Conservation (phyloP, 2,329 filamentous ascomycete species). For the Trichoderma asperellum region DNA sequence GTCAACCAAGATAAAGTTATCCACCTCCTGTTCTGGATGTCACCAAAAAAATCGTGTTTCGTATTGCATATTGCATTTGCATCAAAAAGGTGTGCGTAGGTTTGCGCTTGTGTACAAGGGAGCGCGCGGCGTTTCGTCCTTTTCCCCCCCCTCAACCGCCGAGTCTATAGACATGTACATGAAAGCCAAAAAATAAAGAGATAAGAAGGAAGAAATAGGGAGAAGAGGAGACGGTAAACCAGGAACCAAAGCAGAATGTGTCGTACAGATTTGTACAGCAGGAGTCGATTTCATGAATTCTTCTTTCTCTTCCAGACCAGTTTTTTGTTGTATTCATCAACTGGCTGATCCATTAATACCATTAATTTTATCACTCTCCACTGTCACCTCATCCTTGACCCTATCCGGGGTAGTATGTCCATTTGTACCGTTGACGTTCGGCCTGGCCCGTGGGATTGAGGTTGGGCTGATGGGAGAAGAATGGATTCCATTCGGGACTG, state of each 20-base stretch:
- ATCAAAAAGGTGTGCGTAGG: constrained; percentile 16
- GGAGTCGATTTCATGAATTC: constrained; percentile 5
- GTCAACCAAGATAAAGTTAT: constrained; percentile 10
- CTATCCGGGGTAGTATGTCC: constrained; percentile 31
- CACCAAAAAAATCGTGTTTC: constrained; percentile 16
- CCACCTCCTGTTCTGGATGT: neutral
- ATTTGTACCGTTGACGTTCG: constrained; percentile 41
- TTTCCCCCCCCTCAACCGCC: constrained; percentile 5
- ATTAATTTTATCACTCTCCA: constrained; percentile 38
- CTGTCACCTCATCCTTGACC: constrained; percentile 31
- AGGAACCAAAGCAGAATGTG: constrained; percentile 1
- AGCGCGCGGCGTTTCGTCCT: constrained; percentile 8
- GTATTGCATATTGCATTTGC: constrained; percentile 17
- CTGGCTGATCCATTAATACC: constrained; percentile 37
- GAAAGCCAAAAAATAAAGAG: constrained; percentile 6
- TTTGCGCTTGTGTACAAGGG: constrained; percentile 22
- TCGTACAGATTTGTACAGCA: constrained; percentile 21
- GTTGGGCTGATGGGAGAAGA: constrained; percentile 51
- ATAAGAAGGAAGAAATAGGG: constrained; percentile 1
- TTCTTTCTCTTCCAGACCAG: constrained; percentile 8
- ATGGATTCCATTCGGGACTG: constrained; percentile 52
- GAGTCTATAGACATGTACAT: constrained; percentile 27
- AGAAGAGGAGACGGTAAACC: neutral
- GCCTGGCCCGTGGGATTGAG: constrained; percentile 35
- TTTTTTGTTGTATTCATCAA: constrained; percentile 2